phyloP scores from a whole-genome alignment of 2,329 filamentous ascomycete species.

The Sporothrix euskadiensis region DNA sequence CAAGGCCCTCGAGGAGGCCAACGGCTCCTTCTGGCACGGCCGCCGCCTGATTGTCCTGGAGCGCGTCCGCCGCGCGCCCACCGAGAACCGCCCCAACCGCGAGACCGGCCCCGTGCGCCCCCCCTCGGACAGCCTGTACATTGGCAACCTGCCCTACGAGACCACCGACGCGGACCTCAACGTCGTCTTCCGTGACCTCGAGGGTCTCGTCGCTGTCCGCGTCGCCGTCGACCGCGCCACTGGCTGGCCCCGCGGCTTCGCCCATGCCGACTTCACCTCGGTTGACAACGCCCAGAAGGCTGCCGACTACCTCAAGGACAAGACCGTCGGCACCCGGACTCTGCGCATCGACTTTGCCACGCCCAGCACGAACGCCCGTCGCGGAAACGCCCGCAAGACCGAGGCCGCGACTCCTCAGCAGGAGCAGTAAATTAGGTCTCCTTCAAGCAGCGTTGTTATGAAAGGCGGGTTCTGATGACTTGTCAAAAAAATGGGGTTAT shows the following conservation, averaged over 20 bases:
- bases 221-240: slow-evolving; percentile 80
- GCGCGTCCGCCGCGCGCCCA: slow-evolving; percentile 27
- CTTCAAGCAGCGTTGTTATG: background rate
- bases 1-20: slow-evolving; percentile 37
- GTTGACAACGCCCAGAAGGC: slow-evolving; percentile 64
- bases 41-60: slow-evolving; percentile 38
- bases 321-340: slow-evolving; percentile 64
- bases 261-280: slow-evolving; percentile 77
- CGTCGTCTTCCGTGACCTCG: slow-evolving; percentile 69
- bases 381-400: background rate
- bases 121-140: slow-evolving; percentile 57
- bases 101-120: background rate
- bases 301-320: slow-evolving; percentile 54
- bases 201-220: slow-evolving; percentile 72
- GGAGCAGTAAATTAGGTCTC: too few species aligned
- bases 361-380: background rate
- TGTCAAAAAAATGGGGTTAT: background rate
- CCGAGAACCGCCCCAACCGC: background rate
- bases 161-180: slow-evolving; percentile 82
- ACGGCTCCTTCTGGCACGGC: slow-evolving; percentile 45
- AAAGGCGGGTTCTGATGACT: background rate
- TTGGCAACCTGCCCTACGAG: slow-evolving; percentile 85
- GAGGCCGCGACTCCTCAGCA: background rate
- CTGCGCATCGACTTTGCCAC: slow-evolving; percentile 62
- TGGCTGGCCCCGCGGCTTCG: slow-evolving; percentile 79